These are phyloP conservation scores for Periconia sp. DNA, from an alignment of 2,329 filamentous ascomycete species.

Conservation along the genomic window DNA sequence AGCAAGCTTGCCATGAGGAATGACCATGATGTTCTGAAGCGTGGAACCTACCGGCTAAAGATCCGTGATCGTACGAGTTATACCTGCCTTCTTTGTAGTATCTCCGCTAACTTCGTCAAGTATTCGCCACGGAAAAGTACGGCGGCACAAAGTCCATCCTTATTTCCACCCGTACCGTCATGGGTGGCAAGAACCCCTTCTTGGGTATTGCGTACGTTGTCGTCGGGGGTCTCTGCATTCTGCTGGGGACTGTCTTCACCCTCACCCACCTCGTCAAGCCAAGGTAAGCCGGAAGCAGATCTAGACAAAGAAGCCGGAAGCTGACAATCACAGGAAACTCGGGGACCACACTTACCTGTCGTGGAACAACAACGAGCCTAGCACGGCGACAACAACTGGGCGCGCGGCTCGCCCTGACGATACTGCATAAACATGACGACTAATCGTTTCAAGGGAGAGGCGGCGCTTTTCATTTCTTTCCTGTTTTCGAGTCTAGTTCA, in stretches of 20 bases:
- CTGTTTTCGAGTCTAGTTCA: slow-evolving; percentile 24
- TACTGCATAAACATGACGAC: slow-evolving; percentile 33
- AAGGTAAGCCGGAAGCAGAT: slow-evolving; percentile 63
- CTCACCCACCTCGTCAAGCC: slow-evolving; percentile 90
- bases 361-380: slow-evolving; percentile 80
- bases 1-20: slow-evolving; percentile 92
- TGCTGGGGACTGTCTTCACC: slow-evolving; percentile 87
- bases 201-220: slow-evolving; percentile 95
- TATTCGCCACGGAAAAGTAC: slow-evolving; percentile 79
- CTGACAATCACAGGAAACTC: slow-evolving; percentile 73
- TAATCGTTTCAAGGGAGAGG: slow-evolving; percentile 20
- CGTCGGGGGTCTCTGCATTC: slow-evolving; percentile 88
- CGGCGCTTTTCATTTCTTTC: slow-evolving; percentile 18
- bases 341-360: slow-evolving; percentile 97
- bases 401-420: slow-evolving; percentile 44
- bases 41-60: slow-evolving; percentile 76
- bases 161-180: slow-evolving; percentile 86
- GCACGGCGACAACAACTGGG: slow-evolving; percentile 60
- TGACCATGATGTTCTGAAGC: slow-evolving; percentile 69
- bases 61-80: slow-evolving; percentile 75
- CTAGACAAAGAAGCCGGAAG: neutral
- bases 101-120: slow-evolving; percentile 55
- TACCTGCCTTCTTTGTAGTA: neutral
- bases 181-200: slow-evolving; percentile 95
- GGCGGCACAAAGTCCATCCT: slow-evolving; percentile 89